Evolutionary conservation across 768 basidiomycete species (phyloP).

Genomic region (Collybia nuda): DNA sequence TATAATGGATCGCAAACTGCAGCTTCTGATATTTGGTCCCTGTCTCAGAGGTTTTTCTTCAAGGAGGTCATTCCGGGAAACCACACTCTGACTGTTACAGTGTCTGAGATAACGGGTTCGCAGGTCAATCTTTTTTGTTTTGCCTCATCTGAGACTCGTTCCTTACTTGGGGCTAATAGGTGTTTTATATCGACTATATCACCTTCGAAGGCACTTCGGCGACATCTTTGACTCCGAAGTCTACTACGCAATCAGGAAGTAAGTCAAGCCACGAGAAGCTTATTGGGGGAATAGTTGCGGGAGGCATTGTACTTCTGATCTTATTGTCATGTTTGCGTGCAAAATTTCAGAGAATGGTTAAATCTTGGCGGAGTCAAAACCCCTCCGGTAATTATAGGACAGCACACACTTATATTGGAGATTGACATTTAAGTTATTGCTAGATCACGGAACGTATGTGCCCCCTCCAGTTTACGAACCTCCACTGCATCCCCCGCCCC

Average conservation of each 20-base stretch:
- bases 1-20: not conserved
- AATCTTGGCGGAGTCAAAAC: not conserved
- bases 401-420: too few species aligned
- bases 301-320: not conserved
- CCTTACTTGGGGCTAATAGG: not conserved
- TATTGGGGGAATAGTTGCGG: not conserved
- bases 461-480: too few species aligned
- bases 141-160: not conserved
- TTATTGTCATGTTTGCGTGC: not conserved
- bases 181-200: conserved; percentile 4
- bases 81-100: conserved; percentile 7
- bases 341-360: not conserved
- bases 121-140: not conserved
- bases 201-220: not conserved
- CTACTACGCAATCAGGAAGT: not conserved
- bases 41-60: conserved; percentile 7
- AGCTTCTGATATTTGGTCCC: not conserved
- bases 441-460: too few species aligned
- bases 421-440: too few species aligned
- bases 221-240: not conserved
- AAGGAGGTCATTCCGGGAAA: conserved; percentile 1
- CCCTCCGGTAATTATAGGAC: not conserved
- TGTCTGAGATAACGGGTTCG: conserved; percentile 1
- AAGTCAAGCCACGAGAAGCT: not conserved
- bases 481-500: too few species aligned